Percentiles rank a stretch among this genome's conserved stretches.
Conservation (phyloP, 1,284 basidiomycete genomes). For the Malassezia nana region DNA sequence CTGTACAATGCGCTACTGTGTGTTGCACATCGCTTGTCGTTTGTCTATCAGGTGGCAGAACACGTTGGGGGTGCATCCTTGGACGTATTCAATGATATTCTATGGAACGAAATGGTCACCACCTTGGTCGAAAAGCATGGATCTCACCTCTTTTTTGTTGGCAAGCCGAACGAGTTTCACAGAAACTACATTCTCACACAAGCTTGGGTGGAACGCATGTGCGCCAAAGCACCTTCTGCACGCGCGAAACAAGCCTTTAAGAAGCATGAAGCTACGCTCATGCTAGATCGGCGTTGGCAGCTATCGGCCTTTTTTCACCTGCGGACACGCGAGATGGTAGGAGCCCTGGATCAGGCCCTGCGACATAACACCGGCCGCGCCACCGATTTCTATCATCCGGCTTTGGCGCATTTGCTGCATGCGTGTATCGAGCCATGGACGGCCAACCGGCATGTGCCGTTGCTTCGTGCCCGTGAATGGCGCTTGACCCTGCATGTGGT, state of each 20-base stretch:
- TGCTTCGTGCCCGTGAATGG: conserved; percentile 36
- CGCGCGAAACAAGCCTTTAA: conserved; percentile 32
- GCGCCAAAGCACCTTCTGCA: conserved; percentile 65
- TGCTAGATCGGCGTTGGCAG: conserved; percentile 83
- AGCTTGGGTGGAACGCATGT: conserved; percentile 72
- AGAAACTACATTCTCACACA: conserved; percentile 68
- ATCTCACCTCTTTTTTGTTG: conserved; percentile 71
- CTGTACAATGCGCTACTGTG: conserved; percentile 5
- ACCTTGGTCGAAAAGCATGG: conserved; percentile 76
- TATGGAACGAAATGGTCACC: conserved; percentile 73
- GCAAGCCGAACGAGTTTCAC: conserved; percentile 77
- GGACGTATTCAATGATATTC: conserved; percentile 55
- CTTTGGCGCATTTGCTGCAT: conserved; percentile 9
- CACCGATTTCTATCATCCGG: conserved; percentile 17
- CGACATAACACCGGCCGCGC: neutral
- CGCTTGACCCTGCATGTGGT: conserved; percentile 38
- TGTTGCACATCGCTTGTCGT: neutral
- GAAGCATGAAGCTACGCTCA: conserved; percentile 59
- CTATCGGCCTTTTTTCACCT: conserved; percentile 93
- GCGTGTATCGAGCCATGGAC: conserved; percentile 32
- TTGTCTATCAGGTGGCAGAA: conserved; percentile 3
- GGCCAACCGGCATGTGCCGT: conserved; percentile 24
- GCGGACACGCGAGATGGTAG: conserved; percentile 86
- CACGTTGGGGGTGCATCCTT: neutral
- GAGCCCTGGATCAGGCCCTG: conserved; percentile 21